These are phyloP conservation scores for Coniosporium tulheliwenetii DNA, from an alignment of 2,329 filamentous ascomycete species.

Conservation along the genomic window DNA sequence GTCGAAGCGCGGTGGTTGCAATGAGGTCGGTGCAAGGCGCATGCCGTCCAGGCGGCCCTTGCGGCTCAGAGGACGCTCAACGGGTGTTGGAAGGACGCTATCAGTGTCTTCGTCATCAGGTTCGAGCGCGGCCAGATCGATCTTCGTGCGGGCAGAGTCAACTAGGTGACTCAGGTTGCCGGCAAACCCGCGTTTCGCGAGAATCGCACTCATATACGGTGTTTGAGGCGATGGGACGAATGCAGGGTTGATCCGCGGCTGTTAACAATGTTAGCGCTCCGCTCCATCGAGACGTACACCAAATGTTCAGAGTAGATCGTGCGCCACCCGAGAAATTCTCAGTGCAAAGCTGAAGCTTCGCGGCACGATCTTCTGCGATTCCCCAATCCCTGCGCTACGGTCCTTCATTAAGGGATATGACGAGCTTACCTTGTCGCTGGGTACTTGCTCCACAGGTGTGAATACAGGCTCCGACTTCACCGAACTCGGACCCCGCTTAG, in stretches of 20 bases:
- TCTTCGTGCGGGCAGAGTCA: constrained; percentile 13
- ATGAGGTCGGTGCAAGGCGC: constrained; percentile 15
- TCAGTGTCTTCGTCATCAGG: constrained; percentile 2
- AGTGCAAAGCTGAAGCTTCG: too few species aligned
- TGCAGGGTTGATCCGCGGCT: constrained; percentile 1
- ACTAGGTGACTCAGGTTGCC: constrained; percentile 18
- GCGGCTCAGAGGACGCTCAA: constrained; percentile 10
- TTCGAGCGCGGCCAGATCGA: constrained; percentile 14
- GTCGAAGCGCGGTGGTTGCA: neutral
- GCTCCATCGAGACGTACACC: neutral
- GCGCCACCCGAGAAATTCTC: too few species aligned
- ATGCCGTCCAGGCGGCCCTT: constrained; percentile 13
- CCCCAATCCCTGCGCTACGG: too few species aligned
- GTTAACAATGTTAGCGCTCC: neutral
- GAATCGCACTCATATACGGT: constrained; percentile 24
- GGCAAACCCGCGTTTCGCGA: constrained; percentile 24
- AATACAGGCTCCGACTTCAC: too few species aligned
- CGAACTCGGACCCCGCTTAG: too few species aligned
- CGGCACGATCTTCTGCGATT: too few species aligned
- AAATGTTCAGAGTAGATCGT: neutral
- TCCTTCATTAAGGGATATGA: too few species aligned
- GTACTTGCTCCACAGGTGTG: too few species aligned
- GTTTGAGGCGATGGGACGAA: constrained; percentile 23
- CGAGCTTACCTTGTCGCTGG: too few species aligned
- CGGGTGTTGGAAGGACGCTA: constrained; percentile 1